Base-by-base conservation (phyloP, 371 early-diverging fungal species). In the Mortierella sp. region DNA sequence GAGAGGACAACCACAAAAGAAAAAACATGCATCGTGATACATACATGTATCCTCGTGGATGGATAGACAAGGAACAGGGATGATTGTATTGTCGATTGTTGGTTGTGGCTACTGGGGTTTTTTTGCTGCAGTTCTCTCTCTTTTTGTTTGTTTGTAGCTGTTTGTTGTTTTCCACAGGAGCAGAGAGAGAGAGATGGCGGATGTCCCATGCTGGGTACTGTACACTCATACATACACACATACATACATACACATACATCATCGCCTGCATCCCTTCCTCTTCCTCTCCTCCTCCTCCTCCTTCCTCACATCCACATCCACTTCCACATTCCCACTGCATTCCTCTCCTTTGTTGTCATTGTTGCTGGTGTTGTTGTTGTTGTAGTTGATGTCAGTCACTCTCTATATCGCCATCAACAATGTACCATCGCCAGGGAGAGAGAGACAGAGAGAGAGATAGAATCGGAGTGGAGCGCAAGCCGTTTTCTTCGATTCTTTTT, bases 151-250 rank as follows among this genome's bases (percentile, higher is more conserved):
- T n/a, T 26, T 19, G 63, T 28, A 19, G 63, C 14, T 19, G 31
- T 19, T 19, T 63, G 34, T 16, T 63, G 34, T 19, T 28, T 7
- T 58, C 28, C 28, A 28, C 14, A 26, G 26, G 26, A 14, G 3
- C 58, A 58, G 58, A 57, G 26, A 57, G 31, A 31, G 60, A 28
- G 58, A 58, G 26, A 26, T 3, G 63, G 34, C 19, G 34, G 63
- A 63, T 63, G 31, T 63, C 63, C 31, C 63, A 63, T 14, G 63
- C 34, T 19, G 63, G 63, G 63, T 63, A 63, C 63, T 16, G 50
- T 3, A 50, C 50, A 50, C 42, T 38, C 42, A 38, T 38, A 38
- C 42, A 38, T 38, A 38, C 5, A 5, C 5, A 38, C 42, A 57
- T 57, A 57, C 57, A 57, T 57, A 55, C 55, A 57, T 10, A 26